Evolutionary conservation across 768 basidiomycete species (phyloP).

Genomic region (Mycena albidolilacea): DNA sequence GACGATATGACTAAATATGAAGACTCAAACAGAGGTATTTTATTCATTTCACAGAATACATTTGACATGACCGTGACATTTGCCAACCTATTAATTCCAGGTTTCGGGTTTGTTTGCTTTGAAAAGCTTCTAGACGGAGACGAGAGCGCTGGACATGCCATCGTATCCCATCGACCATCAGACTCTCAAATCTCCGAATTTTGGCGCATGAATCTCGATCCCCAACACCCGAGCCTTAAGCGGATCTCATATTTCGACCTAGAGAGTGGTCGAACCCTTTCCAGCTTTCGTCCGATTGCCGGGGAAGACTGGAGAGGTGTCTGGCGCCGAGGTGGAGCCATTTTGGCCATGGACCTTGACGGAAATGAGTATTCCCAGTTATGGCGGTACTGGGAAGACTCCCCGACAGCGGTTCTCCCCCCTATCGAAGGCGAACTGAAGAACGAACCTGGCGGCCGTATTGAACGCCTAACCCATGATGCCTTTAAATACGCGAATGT

Average conservation of each 20-base stretch:
- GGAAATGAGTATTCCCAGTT: constrained; percentile 60
- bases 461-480: constrained; percentile 60
- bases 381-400: constrained; percentile 63
- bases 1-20: constrained; percentile 56
- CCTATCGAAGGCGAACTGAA: constrained; percentile 55
- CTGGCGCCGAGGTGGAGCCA: constrained; percentile 52
- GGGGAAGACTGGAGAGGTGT: constrained; percentile 60
- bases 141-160: constrained; percentile 23
- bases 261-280: constrained; percentile 54
- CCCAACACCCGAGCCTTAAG: constrained; percentile 45
- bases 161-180: constrained; percentile 56
- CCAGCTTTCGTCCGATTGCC: constrained; percentile 47
- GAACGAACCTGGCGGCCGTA: constrained; percentile 57
- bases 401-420: constrained; percentile 44
- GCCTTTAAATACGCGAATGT: constrained; percentile 49
- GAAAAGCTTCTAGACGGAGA: constrained; percentile 13
- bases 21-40: constrained; percentile 52
- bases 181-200: constrained; percentile 56
- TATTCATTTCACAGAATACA: too few relatives aligned
- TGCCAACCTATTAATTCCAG: neutral
- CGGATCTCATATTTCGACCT: constrained; percentile 58
- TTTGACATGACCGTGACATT: too few relatives aligned
- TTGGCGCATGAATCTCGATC: constrained; percentile 51
- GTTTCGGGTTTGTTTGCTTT: constrained; percentile 28
- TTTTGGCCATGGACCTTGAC: constrained; percentile 58